phyloP scores from a whole-genome alignment of 2,329 filamentous ascomycete species.

The Zasmidium angulare region DNA sequence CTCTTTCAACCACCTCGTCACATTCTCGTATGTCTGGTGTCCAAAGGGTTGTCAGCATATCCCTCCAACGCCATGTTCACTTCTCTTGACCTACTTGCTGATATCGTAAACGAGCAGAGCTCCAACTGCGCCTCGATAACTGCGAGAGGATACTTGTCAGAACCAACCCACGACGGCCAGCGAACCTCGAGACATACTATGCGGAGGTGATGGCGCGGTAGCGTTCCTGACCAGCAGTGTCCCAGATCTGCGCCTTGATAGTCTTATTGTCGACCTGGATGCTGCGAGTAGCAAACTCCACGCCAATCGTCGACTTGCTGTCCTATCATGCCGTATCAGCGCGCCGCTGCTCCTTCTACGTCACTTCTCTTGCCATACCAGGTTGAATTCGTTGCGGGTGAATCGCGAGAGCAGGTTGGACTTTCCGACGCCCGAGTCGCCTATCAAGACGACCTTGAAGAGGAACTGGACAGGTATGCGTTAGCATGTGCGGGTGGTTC shows the following conservation, averaged over 20 bases:
- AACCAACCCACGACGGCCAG: background rate
- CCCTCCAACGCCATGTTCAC: background rate
- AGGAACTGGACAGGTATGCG: slow-evolving; percentile 68
- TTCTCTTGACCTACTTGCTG: slow-evolving; percentile 11
- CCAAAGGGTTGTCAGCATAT: background rate
- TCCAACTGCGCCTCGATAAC: slow-evolving; percentile 91
- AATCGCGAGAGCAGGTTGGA: slow-evolving; percentile 98
- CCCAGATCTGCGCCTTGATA: slow-evolving; percentile 97
- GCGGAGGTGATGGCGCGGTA: slow-evolving; percentile 99
- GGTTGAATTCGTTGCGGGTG: slow-evolving; percentile 99
- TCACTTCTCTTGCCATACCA: slow-evolving; percentile 39
- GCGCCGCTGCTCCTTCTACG: background rate
- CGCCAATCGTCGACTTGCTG: slow-evolving; percentile 98
- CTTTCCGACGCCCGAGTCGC: slow-evolving; percentile 99
- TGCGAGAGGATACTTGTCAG: background rate
- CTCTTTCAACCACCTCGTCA: slow-evolving; percentile 98
- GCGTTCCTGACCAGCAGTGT: slow-evolving; percentile 97
- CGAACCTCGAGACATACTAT: slow-evolving; percentile 52
- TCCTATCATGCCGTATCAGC: slow-evolving; percentile 47
- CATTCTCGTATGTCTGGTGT: slow-evolving; percentile 27
- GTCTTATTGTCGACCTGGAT: slow-evolving; percentile 99
- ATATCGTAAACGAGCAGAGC: slow-evolving; percentile 87
- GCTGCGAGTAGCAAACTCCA: slow-evolving; percentile 97
- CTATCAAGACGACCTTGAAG: slow-evolving; percentile 99
- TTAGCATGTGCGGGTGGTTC: slow-evolving; percentile 4